Conservation (phyloP, 345 rosid species). For the Mallotus nudiflorus region DNA sequence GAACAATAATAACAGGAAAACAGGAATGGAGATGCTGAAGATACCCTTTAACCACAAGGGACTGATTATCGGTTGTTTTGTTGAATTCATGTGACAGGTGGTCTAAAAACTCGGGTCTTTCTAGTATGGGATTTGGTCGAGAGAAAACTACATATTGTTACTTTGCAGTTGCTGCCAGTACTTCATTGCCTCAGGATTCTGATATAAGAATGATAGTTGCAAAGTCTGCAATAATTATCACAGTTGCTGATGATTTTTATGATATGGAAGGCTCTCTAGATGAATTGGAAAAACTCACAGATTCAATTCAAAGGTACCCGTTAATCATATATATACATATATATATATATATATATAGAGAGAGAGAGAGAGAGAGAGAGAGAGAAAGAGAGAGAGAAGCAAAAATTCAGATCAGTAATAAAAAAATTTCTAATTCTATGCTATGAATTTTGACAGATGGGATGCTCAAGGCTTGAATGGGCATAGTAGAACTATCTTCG, state of each 20-base stretch:
- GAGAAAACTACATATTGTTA: constrained; percentile 64
- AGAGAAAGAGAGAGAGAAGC: too few species aligned
- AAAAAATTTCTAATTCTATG: too few species aligned
- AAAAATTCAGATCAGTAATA: too few species aligned
- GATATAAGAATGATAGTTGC: constrained; percentile 34
- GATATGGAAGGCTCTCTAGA: constrained; percentile 53
- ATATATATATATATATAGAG: too few species aligned
- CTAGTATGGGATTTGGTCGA: constrained; percentile 59
- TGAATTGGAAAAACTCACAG: constrained; percentile 45
- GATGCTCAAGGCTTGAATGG: constrained; percentile 46
- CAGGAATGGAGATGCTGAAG: too few species aligned
- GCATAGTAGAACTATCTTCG: constrained; percentile 46
- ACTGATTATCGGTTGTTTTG: too few species aligned
- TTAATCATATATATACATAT: too few species aligned
- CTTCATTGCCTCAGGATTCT: constrained; percentile 43
- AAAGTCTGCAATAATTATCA: constrained; percentile 49
- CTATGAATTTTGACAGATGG: constrained; percentile 47
- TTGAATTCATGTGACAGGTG: constrained; percentile 39
- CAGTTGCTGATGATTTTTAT: constrained; percentile 66
- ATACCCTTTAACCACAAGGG: too few species aligned
- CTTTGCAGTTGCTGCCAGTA: constrained; percentile 43
- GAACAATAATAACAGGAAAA: too few species aligned
- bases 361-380: too few species aligned
- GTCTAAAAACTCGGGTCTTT: constrained; percentile 47
- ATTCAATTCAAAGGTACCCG: constrained; percentile 50